These are phyloP conservation scores for Pelargonium cotyledonis DNA, from an alignment of 441 rosid species.

Conservation along the genomic window DNA sequence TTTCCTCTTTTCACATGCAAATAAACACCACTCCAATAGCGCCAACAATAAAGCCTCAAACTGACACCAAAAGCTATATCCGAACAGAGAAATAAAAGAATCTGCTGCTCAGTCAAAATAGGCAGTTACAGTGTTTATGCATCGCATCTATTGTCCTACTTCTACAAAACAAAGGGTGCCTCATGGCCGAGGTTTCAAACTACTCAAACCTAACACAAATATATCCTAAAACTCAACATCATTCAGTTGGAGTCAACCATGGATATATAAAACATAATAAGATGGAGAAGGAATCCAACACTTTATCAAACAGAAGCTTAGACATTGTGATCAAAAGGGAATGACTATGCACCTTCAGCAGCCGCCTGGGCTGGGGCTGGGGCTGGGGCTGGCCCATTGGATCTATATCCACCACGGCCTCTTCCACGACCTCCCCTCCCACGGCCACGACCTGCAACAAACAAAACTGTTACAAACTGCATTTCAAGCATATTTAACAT, in stretches of 20 bases:
- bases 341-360: not conserved
- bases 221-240: too few species aligned
- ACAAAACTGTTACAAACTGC: not conserved
- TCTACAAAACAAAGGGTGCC: conserved; percentile 2
- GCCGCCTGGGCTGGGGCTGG: not conserved
- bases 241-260: too few species aligned
- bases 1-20: too few species aligned
- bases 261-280: not conserved
- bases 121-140: not conserved
- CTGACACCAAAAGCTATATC: not conserved
- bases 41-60: too few species aligned
- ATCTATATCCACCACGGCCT: conserved; percentile 2
- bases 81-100: conserved; percentile 3
- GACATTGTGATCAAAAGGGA: too few species aligned
- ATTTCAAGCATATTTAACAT: not conserved
- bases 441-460: not conserved
- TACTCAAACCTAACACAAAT: not conserved
- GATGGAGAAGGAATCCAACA: not conserved
- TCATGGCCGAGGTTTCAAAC: not conserved
- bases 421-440: conserved; percentile 5
- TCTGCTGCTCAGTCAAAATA: conserved; percentile 1
- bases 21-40: too few species aligned
- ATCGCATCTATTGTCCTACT: not conserved
- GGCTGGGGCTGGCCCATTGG: not conserved
- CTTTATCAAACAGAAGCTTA: not conserved